Evolutionary conservation across 352 stramenopile genomes (phyloP).

Genomic region (Phytopythium cucurbitacearum): DNA sequence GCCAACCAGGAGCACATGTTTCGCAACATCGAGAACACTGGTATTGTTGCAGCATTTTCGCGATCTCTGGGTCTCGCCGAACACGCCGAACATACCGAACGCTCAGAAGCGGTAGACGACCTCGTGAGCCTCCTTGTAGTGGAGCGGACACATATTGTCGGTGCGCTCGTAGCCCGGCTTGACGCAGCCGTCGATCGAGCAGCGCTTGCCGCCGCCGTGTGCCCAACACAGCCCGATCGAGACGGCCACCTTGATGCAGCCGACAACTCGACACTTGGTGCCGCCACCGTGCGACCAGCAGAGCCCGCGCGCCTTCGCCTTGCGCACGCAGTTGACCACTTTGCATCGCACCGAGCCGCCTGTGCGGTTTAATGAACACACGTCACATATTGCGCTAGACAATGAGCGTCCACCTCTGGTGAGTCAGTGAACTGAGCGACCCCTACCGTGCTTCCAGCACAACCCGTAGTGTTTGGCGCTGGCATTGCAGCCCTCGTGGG

Average conservation of each 20-base stretch:
- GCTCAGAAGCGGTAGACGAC: no score
- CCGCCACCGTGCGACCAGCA: slow-evolving; percentile 34
- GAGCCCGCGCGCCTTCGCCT: slow-evolving; percentile 27
- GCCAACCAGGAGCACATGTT: no score
- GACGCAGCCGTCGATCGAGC: slow-evolving; percentile 19
- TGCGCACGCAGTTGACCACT: slow-evolving; percentile 23
- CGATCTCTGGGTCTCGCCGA: no score
- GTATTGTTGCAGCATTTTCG: no score
- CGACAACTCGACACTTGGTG: slow-evolving; percentile 22
- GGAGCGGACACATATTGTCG: slow-evolving; percentile 33
- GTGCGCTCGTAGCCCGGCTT: slow-evolving; percentile 33
- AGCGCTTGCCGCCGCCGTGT: slow-evolving; percentile 37
- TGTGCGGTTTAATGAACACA: not conserved
- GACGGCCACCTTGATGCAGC: slow-evolving; percentile 32
- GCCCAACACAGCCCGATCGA: slow-evolving; percentile 38
- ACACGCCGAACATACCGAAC: no score
- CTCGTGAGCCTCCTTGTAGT: slow-evolving; percentile 12
- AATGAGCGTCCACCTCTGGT: slow-evolving; percentile 1
- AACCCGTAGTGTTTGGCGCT: slow-evolving; percentile 41
- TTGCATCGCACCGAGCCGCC: slow-evolving; percentile 9
- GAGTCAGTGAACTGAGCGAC: not conserved
- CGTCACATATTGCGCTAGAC: not conserved
- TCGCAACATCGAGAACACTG: no score
- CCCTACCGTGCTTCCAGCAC: slow-evolving; percentile 37
- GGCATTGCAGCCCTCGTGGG: slow-evolving; percentile 27